A percentile compares a stretch with the other conserved stretches of the same genome.
phyloP scores from a whole-genome alignment of 352 stramenopile species.

The Peronospora belbahrii region DNA sequence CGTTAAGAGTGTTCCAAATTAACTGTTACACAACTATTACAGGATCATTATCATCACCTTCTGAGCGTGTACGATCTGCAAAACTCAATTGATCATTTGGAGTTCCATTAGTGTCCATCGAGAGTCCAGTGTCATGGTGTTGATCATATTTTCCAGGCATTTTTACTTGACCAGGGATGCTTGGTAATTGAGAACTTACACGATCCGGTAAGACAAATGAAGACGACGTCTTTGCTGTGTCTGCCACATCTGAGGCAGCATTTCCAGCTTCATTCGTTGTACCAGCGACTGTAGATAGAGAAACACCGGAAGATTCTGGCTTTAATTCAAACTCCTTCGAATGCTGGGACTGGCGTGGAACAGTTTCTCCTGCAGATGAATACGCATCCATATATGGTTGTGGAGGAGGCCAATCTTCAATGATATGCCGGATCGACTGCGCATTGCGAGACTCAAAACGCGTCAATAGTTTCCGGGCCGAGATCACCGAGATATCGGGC shows the following conservation, averaged over 20 bases:
- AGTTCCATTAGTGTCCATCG: neutral
- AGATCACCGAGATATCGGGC: constrained; percentile 47
- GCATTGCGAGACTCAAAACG: constrained; percentile 45
- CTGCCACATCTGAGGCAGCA: constrained; percentile 3
- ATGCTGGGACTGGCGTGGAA: constrained; percentile 2
- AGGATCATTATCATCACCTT: constrained; percentile 9
- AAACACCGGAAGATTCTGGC: neutral
- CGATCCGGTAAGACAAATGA: constrained; percentile 5
- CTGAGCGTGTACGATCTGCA: constrained; percentile 4
- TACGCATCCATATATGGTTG: neutral
- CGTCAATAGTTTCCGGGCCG: constrained; percentile 35
- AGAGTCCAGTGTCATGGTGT: neutral
- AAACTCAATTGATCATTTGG: constrained; percentile 4
- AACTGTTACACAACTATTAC: constrained; percentile 12
- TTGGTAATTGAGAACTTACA: neutral
- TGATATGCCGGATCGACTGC: too few species aligned
- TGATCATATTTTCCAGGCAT: neutral
- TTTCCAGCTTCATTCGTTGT: neutral
- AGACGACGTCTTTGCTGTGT: constrained; percentile 3
- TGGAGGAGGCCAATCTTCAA: constrained; percentile 34
- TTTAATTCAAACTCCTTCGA: constrained; percentile 11
- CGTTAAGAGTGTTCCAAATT: too few species aligned
- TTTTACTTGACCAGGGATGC: neutral
- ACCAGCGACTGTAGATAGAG: too few species aligned
- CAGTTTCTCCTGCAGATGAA: neutral